Percentiles rank a stretch among this genome's conserved stretches.
Conservation (phyloP, 306 rosid species). For the Erythrophleum fordii region DNA sequence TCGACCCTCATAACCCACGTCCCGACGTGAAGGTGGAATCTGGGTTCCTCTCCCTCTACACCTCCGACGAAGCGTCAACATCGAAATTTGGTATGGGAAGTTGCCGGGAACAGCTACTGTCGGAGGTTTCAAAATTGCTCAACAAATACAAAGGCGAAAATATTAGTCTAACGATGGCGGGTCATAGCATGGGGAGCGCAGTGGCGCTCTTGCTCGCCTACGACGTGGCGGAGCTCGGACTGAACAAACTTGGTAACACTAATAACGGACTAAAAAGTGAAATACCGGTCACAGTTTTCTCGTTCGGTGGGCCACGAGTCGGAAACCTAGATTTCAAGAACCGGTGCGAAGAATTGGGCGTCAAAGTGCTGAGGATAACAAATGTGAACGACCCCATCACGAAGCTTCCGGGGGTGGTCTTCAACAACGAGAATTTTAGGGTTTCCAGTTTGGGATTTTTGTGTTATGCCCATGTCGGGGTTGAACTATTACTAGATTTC, state of each 20-base stretch:
- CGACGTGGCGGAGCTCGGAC: conserved; percentile 81
- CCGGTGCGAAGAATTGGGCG: conserved; percentile 85
- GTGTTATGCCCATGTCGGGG: conserved; percentile 90
- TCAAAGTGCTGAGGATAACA: conserved; percentile 69
- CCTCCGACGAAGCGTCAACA: conserved; percentile 64
- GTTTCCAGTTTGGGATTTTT: conserved; percentile 77
- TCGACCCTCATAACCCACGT: conserved; percentile 65
- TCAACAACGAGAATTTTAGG: conserved; percentile 89
- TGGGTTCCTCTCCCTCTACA: conserved; percentile 78
- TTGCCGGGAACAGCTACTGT: conserved; percentile 89
- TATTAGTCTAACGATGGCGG: conserved; percentile 77
- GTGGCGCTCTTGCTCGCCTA: conserved; percentile 83
- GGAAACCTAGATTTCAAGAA: conserved; percentile 74
- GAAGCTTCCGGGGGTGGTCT: conserved; percentile 79
- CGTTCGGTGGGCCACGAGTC: conserved; percentile 90
- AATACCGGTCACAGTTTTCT: conserved; percentile 68
- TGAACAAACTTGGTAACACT: conserved; percentile 37
- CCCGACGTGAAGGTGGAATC: conserved; percentile 82
- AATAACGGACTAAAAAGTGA: not conserved
- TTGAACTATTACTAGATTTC: conserved; percentile 75
- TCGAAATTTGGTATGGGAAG: conserved; percentile 64
- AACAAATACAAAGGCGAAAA: conserved; percentile 60
- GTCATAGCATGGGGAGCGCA: conserved; percentile 98
- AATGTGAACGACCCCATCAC: conserved; percentile 91
- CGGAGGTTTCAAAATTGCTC: conserved; percentile 68